A percentile compares a stretch with the other conserved stretches of the same genome.
Evolutionary conservation across 345 rosid genomes (phyloP).

Genomic region (Draba incana): DNA sequence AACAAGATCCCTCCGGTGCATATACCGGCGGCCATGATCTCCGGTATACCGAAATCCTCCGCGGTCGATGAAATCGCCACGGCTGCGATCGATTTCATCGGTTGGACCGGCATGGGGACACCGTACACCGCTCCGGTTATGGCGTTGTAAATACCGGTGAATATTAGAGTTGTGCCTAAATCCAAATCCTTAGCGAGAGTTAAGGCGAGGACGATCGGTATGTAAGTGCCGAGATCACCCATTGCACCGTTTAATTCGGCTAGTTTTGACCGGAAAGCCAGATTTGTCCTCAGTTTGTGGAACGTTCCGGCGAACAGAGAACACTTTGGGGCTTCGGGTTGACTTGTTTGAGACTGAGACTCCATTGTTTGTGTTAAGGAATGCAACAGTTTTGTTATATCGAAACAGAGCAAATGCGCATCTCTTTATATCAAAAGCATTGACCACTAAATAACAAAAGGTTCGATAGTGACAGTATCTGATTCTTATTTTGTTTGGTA

Average conservation of each 20-base stretch:
- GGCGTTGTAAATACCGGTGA: slow-evolving; percentile 73
- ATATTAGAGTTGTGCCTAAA: slow-evolving; percentile 76
- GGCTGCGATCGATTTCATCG: slow-evolving; percentile 85
- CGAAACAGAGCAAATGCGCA: not conserved
- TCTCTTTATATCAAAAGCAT: not conserved
- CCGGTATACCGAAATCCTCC: slow-evolving; percentile 66
- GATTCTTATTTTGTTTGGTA: slow-evolving; percentile 23
- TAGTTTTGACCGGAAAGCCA: slow-evolving; percentile 60
- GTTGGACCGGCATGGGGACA: slow-evolving; percentile 95
- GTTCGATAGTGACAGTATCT: slow-evolving; percentile 13
- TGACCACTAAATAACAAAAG: not conserved
- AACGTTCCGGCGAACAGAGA: slow-evolving; percentile 35
- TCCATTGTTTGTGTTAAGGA: slow-evolving; percentile 29
- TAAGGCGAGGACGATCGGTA: slow-evolving; percentile 81
- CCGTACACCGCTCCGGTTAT: slow-evolving; percentile 76
- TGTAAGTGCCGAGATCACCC: slow-evolving; percentile 91
- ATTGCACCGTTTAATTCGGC: slow-evolving; percentile 79
- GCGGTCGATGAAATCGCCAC: slow-evolving; percentile 59
- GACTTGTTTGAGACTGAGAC: slow-evolving; percentile 36
- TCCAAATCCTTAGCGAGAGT: slow-evolving; percentile 78
- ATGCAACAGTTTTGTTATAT: slow-evolving; percentile 13
- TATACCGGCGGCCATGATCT: slow-evolving; percentile 77
- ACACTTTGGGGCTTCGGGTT: slow-evolving; percentile 17
- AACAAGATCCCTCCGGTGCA: slow-evolving; percentile 70
- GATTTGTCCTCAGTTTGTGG: slow-evolving; percentile 50